Conservation (phyloP, 2,329 filamentous ascomycete species). For the Lojkania enalia region DNA sequence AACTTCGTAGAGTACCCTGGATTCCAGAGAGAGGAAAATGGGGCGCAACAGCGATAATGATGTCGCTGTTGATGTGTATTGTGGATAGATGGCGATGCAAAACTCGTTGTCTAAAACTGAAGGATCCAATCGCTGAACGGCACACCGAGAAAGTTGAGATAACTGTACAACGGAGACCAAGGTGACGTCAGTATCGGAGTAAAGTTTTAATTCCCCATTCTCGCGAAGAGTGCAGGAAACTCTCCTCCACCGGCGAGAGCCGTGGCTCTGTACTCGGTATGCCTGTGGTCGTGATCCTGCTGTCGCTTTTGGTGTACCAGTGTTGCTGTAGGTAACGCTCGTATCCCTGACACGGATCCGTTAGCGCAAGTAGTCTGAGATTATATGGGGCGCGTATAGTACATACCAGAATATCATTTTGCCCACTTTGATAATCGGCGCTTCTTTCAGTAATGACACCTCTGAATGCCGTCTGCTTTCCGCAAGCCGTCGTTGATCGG, state of each 20-base stretch:
- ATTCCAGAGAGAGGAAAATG: conserved; percentile 86
- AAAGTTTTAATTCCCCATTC: conserved; percentile 89
- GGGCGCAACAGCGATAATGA: conserved; percentile 79
- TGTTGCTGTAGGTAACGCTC: conserved; percentile 55
- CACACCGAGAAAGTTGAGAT: conserved; percentile 83
- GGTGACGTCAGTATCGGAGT: conserved; percentile 80
- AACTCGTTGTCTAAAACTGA: conserved; percentile 92
- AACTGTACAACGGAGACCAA: conserved; percentile 83
- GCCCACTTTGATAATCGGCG: conserved; percentile 86
- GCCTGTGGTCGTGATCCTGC: conserved; percentile 53
- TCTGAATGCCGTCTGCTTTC: conserved; percentile 54
- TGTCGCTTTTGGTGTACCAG: conserved; percentile 37
- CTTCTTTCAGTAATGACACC: conserved; percentile 64
- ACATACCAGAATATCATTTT: conserved; percentile 58
- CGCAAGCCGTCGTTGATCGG: conserved; percentile 36
- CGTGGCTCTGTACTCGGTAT: conserved; percentile 59
- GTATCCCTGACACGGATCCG: conserved; percentile 71
- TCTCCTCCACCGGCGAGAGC: conserved; percentile 74
- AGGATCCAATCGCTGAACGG: conserved; percentile 85
- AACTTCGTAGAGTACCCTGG: conserved; percentile 88
- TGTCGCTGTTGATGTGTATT: conserved; percentile 76
- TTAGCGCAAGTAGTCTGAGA: neutral
- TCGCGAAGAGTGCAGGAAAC: conserved; percentile 94
- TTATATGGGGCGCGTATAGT: neutral
- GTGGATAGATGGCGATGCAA: conserved; percentile 93